Evolutionary conservation across 208 protist genomes (phyloP), one percentile per base, ranked within the genome.

Genomic region (Leishmania aethiopica): DNA sequence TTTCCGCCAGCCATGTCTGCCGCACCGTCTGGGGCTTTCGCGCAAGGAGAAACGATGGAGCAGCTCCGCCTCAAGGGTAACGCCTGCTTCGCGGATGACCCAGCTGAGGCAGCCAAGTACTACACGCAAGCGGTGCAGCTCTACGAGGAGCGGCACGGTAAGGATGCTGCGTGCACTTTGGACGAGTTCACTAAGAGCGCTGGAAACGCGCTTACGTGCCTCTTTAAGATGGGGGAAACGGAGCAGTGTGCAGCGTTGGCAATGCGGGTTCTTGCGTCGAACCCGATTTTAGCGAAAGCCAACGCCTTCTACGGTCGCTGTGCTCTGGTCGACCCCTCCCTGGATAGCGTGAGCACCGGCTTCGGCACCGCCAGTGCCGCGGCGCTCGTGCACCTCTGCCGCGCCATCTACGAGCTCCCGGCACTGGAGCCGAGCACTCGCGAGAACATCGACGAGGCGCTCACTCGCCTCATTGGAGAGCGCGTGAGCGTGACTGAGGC

Each of bases 131-230:
- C 93, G 0, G 84, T 96, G 75, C 64, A 80, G 37, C 74, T 95
- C 19, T 95, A 94, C 73, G 88, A 90, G 69, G 35, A 81, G 53
- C 35, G 79, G 4, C 51, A 77, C n/a, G 55, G 49, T 7, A 66
- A 70, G 40, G 81, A 83, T 35, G 62, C 77, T n/a, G 60, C 75
- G 19, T 80, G 84, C 74, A 89, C 88, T 7, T 35, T 94, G 3
- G 93, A 96, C 17, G 94, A 97, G 79, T 94, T 90, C 79, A 92
- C 93, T 1, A 95, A 95, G 75, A 90, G 90, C 78, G 89, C 93
- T 42, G 94, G 94, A 49, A 97, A 97, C 85, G 93, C 91, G 40
- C 78, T 96, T 45, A 97, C 93, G 32, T 96, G 93, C 75, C 77
- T 97, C 42, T 92, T 91, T 67, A 95, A 96, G 79, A 19, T 92